Evolutionary conservation across 2,329 filamentous ascomycete genomes (phyloP), one percentile per base, ranked within the genome.

Genomic region (Fusarium brevicatenulatum): DNA sequence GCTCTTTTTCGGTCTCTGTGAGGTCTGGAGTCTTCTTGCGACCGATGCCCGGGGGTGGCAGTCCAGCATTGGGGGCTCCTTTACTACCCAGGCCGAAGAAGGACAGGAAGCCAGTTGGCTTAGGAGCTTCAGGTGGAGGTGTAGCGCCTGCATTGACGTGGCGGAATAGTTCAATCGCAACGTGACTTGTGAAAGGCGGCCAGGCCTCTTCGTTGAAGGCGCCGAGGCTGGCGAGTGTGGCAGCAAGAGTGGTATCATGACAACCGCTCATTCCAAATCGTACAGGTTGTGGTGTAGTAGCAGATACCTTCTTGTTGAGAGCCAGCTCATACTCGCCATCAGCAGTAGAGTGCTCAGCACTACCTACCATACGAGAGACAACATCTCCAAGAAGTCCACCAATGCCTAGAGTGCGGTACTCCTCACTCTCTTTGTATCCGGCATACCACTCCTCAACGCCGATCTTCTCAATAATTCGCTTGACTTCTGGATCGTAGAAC

Each of bases 141-240:
- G 68, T 47, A 25, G 78, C 46, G n/a, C 78, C 59, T 43, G 77
- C 53, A 49, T 81, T 76, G 44, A 83, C 80, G 74, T 89, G 87
- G 44, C 88, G 90, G 85, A 98, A 98, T 70, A 98, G 87, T 82
- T 99, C 96, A 61, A 99, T 86, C 37, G 96, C 95, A 72, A 99
- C 88, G 77, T 97, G 95, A 76, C 93, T 95, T 1, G 95, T 98
- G 79, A 95, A 99, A 0, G 95, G 95, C 2, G 96, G 96, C 96
- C 96, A 99, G 40, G 88, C 87, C 53, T 88, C 89, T 25, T 85
- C 84, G 46, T 93, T 86, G 79, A 94, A 96, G 6, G 93, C 92
- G 6, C 95, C 96, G 11, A 98, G 82, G 73, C 93, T 93, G 21
- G 91, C 85, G 34, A 99, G 84, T 4, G 94, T 85, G 3, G 89